Conservation (phyloP, 2,329 filamentous ascomycete species). For the Talaromyces sp. region DNA sequence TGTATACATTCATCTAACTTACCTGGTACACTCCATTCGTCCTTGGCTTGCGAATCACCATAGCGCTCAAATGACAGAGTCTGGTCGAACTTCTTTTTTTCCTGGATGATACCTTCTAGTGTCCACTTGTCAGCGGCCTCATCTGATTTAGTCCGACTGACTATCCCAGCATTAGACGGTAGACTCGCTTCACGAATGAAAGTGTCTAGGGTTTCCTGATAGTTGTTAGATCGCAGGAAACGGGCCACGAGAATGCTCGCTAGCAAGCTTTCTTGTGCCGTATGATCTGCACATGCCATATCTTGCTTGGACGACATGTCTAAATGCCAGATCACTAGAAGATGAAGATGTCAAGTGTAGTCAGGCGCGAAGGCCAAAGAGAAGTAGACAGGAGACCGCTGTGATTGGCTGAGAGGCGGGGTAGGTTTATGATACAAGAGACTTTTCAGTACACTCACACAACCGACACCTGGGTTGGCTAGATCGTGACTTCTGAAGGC, state of each 20-base stretch:
- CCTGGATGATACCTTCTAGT: conserved; percentile 57
- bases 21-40: conserved; percentile 49
- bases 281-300: background rate
- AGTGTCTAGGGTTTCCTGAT: conserved; percentile 52
- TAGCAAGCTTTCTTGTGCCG: conserved; percentile 22
- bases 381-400: background rate
- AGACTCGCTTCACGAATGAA: conserved; percentile 57
- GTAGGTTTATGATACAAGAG: background rate
- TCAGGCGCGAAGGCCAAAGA: background rate
- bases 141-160: conserved; percentile 10
- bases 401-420: background rate
- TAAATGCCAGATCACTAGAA: background rate
- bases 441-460: background rate
- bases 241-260: conserved; percentile 41
- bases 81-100: conserved; percentile 58
- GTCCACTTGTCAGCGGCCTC: conserved; percentile 46
- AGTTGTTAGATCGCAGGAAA: conserved; percentile 43
- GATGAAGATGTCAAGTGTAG: background rate
- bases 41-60: conserved; percentile 38
- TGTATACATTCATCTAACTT: conserved; percentile 17
- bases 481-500: background rate
- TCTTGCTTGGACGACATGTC: background rate
- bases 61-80: conserved; percentile 55
- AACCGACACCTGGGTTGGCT: background rate
- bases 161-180: conserved; percentile 46